Evolutionary conservation across 2,329 filamentous ascomycete species (phyloP).

Genomic region (Geoglossum cookeanum): DNA sequence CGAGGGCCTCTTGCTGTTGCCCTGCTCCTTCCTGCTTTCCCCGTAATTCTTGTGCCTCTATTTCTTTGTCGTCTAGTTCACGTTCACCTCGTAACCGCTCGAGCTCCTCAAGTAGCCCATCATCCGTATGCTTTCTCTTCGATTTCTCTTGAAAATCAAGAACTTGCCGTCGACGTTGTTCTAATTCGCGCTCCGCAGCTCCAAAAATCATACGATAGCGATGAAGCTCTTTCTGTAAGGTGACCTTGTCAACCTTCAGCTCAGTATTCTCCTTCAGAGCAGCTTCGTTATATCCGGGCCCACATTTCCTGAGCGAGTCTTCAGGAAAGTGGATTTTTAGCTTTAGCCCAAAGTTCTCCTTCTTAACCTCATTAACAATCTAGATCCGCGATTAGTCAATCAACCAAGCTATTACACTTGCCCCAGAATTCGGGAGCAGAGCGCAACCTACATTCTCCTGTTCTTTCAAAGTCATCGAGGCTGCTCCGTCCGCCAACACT

Average conservation of each 20-base stretch:
- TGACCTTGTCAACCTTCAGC: constrained; percentile 80
- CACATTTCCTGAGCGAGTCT: constrained; percentile 69
- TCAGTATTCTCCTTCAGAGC: constrained; percentile 91
- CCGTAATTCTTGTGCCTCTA: constrained; percentile 40
- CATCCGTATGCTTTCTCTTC: constrained; percentile 55
- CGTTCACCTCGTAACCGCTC: constrained; percentile 29
- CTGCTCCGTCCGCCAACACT: constrained; percentile 62
- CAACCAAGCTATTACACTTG: constrained; percentile 6
- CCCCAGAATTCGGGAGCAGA: neutral
- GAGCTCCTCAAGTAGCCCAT: constrained; percentile 45
- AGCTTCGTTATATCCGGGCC: constrained; percentile 73
- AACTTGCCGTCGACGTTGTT: constrained; percentile 65
- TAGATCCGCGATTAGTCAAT: constrained; percentile 15
- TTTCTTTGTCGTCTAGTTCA: constrained; percentile 30
- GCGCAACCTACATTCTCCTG: constrained; percentile 56
- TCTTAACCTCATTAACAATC: constrained; percentile 82
- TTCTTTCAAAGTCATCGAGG: constrained; percentile 77
- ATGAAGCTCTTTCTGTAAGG: constrained; percentile 71
- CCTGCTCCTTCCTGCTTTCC: constrained; percentile 38
- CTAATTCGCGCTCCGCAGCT: constrained; percentile 69
- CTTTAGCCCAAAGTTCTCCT: constrained; percentile 95
- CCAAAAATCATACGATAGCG: constrained; percentile 71
- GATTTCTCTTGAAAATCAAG: constrained; percentile 66
- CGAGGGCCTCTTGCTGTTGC: constrained; percentile 38
- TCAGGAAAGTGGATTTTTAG: constrained; percentile 95